A percentile compares a stretch with the other conserved stretches of the same genome.
Evolutionary conservation across 2,329 filamentous ascomycete species (phyloP).

Genomic region (Ampelomyces quisqualis): DNA sequence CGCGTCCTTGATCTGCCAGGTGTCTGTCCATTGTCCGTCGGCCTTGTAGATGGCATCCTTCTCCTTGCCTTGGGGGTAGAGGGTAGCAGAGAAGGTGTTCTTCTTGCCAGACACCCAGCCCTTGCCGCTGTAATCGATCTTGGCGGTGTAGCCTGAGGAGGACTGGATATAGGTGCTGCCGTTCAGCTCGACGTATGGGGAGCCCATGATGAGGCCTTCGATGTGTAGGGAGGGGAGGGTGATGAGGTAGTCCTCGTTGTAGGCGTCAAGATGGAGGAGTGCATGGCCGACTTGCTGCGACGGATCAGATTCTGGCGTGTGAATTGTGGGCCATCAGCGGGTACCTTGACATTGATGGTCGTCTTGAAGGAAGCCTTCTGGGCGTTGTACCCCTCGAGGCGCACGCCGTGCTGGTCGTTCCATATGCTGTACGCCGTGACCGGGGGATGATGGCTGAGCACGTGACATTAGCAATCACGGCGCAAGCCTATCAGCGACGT

Average conservation of each 20-base stretch:
- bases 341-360: constrained; percentile 82
- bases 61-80: constrained; percentile 70
- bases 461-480: constrained; percentile 10
- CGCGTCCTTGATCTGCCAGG: constrained; percentile 74
- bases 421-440: constrained; percentile 92
- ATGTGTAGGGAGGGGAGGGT: constrained; percentile 90
- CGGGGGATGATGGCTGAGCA: constrained; percentile 76
- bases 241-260: constrained; percentile 78
- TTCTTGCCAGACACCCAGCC: constrained; percentile 96
- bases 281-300: constrained; percentile 79
- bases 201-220: constrained; percentile 82
- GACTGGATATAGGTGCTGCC: constrained; percentile 81
- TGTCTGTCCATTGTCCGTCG: constrained; percentile 86
- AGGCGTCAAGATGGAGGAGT: constrained; percentile 69
- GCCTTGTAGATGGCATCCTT: constrained; percentile 77
- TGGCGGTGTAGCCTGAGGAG: constrained; percentile 80
- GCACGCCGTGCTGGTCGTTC: constrained; percentile 79
- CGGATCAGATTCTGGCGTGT: constrained; percentile 4
- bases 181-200: constrained; percentile 89
- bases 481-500: neutral
- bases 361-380: constrained; percentile 94
- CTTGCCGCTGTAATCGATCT: constrained; percentile 90
- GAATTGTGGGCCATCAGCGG: too few relatives aligned
- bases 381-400: constrained; percentile 81
- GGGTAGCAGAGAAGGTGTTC: constrained; percentile 76